These are phyloP conservation scores for Phlegmacium glaucopus DNA, from an alignment of 768 basidiomycete genomes.

Conservation along the genomic window DNA sequence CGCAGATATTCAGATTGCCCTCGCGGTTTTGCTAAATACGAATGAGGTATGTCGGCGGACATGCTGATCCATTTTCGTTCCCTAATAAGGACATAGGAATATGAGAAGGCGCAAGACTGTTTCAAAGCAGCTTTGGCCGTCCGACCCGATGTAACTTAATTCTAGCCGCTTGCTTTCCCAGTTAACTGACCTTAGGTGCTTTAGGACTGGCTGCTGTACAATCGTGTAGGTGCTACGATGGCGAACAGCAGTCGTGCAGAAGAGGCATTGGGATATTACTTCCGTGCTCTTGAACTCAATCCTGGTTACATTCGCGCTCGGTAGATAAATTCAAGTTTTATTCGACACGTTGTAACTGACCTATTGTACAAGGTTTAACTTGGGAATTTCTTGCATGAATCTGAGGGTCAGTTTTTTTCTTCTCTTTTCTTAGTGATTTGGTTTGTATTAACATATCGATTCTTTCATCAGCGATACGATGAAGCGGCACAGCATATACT, in stretches of 20 bases:
- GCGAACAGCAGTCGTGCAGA: slow-evolving; percentile 82
- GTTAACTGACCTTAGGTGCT: slow-evolving; percentile 5
- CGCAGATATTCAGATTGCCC: slow-evolving; percentile 91
- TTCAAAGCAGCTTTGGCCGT: slow-evolving; percentile 86
- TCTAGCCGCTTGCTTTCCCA: slow-evolving; percentile 1
- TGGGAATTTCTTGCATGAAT: slow-evolving; percentile 91
- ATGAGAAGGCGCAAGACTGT: slow-evolving; percentile 89
- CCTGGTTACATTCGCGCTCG: slow-evolving; percentile 89
- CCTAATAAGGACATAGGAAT: slow-evolving; percentile 57
- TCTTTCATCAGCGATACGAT: slow-evolving; percentile 60
- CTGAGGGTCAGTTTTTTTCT: slow-evolving; percentile 52
- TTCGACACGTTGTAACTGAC: slow-evolving; percentile 1
- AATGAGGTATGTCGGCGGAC: slow-evolving; percentile 60
- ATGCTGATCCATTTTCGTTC: slow-evolving; percentile 6
- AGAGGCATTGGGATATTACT: slow-evolving; percentile 86
- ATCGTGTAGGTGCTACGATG: slow-evolving; percentile 91
- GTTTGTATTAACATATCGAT: slow-evolving; percentile 4
- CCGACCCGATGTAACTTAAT: slow-evolving; percentile 69
- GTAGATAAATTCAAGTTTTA: slow-evolving; percentile 32
- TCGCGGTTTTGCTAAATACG: slow-evolving; percentile 90
- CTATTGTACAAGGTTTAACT: slow-evolving; percentile 65
- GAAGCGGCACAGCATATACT: slow-evolving; percentile 86
- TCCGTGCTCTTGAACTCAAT: slow-evolving; percentile 80
- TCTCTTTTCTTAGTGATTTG: slow-evolving; percentile 2
- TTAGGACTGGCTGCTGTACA: slow-evolving; percentile 90